A percentile compares a stretch with the other conserved stretches of the same genome.
Conservation (phyloP, 73 alveolate species). For the Tetrahymena elliotti region DNA sequence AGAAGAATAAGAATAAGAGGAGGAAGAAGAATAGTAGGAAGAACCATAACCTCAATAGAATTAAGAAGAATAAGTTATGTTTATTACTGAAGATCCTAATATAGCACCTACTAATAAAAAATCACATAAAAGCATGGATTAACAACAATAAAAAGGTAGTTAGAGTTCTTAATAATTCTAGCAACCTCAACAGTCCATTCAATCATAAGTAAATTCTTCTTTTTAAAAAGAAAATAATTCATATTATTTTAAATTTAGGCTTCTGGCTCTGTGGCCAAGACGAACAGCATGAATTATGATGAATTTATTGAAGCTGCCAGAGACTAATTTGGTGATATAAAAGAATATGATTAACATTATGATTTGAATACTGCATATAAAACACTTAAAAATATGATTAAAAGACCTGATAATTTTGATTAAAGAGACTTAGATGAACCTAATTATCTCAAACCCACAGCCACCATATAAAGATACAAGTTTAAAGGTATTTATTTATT, state of each 20-base stretch:
- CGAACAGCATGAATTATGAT: conserved; percentile 3
- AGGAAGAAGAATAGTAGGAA: not conserved
- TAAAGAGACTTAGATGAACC: conserved; percentile 36
- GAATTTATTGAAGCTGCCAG: conserved; percentile 18
- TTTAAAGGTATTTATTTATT: not conserved
- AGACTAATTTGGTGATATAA: conserved; percentile 24
- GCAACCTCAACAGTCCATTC: not conserved
- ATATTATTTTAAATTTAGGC: not conserved
- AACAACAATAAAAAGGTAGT: not conserved
- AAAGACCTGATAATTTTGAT: conserved; percentile 29
- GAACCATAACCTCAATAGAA: too few species aligned
- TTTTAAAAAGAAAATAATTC: not conserved
- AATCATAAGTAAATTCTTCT: not conserved
- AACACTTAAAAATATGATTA: conserved; percentile 26
- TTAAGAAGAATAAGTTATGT: conserved; percentile 17
- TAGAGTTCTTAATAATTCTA: not conserved
- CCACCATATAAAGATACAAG: conserved; percentile 35
- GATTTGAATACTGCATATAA: conserved; percentile 34
- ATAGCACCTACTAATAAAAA: not conserved
- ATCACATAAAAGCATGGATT: not conserved
- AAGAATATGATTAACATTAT: conserved; percentile 26
- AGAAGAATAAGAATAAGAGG: not conserved
- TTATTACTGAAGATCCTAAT: conserved; percentile 28
- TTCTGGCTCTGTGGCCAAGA: not conserved
- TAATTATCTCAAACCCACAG: conserved; percentile 39